Percentiles rank a stretch among this genome's conserved stretches.
Conservation (phyloP, 1,284 basidiomycete species). For the Pulchroboletus neoregius region DNA sequence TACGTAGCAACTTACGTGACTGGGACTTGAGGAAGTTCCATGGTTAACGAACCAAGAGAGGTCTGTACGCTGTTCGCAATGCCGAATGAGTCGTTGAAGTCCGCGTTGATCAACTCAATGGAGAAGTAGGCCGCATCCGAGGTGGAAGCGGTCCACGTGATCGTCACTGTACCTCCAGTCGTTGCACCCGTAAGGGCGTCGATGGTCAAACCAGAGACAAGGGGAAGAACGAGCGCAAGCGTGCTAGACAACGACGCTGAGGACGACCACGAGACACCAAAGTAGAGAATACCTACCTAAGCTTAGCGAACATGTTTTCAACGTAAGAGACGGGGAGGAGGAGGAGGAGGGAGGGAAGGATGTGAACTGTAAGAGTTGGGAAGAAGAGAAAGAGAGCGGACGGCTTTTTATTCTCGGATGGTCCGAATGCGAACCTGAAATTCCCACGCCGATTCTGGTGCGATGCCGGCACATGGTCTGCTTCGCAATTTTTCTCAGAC, state of each 20-base stretch:
- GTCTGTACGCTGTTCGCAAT: slow-evolving; percentile 57
- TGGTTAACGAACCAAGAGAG: slow-evolving; percentile 31
- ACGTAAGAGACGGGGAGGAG: slow-evolving; percentile 8
- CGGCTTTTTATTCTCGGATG: slow-evolving; percentile 20
- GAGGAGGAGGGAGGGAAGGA: slow-evolving; percentile 1
- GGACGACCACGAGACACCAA: background rate
- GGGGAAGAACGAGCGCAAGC: slow-evolving; percentile 44
- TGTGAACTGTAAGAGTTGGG: slow-evolving; percentile 16
- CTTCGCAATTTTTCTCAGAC: slow-evolving; percentile 9
- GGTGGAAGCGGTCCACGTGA: slow-evolving; percentile 45
- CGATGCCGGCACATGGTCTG: slow-evolving; percentile 22
- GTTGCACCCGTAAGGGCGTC: slow-evolving; percentile 36
- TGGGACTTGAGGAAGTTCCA: slow-evolving; percentile 51
- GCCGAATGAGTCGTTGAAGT: slow-evolving; percentile 53
- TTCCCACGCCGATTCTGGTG: slow-evolving; percentile 24
- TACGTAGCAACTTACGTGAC: slow-evolving; percentile 38
- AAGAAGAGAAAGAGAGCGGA: background rate
- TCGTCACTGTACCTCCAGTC: slow-evolving; percentile 36
- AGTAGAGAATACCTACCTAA: slow-evolving; percentile 26
- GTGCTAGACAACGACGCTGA: slow-evolving; percentile 32
- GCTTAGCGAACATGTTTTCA: slow-evolving; percentile 36
- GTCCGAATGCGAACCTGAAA: slow-evolving; percentile 14
- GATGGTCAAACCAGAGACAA: slow-evolving; percentile 48
- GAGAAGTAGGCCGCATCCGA: slow-evolving; percentile 42
- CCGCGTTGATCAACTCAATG: slow-evolving; percentile 44